Base-by-base conservation (phyloP, 2,329 filamentous ascomycete genomes). In the Aspergillus caelatus region DNA sequence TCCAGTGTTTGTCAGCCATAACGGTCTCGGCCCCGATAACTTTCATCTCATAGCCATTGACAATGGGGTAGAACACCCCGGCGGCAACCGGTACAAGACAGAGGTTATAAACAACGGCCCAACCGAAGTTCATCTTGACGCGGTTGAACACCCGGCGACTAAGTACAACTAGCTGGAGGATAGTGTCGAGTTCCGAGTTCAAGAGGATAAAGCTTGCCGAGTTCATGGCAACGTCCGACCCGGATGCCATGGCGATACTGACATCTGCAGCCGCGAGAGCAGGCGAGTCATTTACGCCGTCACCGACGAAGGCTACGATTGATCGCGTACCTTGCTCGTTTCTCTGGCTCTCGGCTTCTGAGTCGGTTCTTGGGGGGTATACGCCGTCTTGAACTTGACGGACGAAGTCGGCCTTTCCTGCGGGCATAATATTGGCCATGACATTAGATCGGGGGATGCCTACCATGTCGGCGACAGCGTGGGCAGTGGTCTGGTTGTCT, bases 221-320 rank as follows among this genome's bases (percentile, higher is more conserved):
- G 58, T 90, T 91, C 67, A 95, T 88, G 4, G 93, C 93, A 41
- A 96, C 90, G 73, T 96, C 93, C 0, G 90, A 92, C 5, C 92
- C 92, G 0, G 88, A 90, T 1, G 91, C 91, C 69, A 96, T 88
- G 1, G 92, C 91, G 64, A 96, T 94, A 62, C 91, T 91, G 1
- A 96, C 88, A 69, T 96, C 92, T 19, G 93, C 91, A 0, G 89
- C 88, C 2, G 90, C 88, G 4, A 96, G 85, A 2, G 92, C 92
- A 0, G 92, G 92, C 0, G 92, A 90, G 72, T 96, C 93, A 71
- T 96, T 96, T 68, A 94, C 92, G 21, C 93, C 92, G 69, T 96
- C 92, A 43, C 92, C 93, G 2, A 94, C 91, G 87, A 96, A 95
- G 45, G 89, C 92, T 0, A 96, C 87, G 1, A 91, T 84, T 0